Conservation (phyloP, 208 protist species). For the Acanthamoeba royreba region DNA sequence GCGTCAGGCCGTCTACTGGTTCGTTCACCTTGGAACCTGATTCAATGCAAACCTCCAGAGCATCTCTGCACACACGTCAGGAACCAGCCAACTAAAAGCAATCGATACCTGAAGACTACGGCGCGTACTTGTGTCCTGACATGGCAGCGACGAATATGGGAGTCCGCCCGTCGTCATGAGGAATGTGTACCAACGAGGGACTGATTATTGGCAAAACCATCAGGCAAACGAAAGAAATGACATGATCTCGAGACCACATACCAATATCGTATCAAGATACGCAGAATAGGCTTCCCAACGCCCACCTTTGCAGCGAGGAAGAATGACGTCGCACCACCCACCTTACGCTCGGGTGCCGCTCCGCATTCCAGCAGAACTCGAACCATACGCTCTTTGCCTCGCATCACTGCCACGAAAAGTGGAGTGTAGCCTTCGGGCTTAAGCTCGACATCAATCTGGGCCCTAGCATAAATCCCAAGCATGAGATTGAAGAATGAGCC, state of each 20-base stretch:
- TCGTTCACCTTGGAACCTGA: not conserved
- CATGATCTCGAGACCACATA: not conserved
- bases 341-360: not conserved
- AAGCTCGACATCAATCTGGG: not conserved
- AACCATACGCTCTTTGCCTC: conserved; percentile 8
- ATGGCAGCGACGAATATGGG: not conserved
- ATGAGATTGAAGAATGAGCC: too few species aligned
- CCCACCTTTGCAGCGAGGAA: not conserved
- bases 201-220: too few species aligned
- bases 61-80: too few species aligned
- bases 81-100: too few species aligned
- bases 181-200: not conserved
- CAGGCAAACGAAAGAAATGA: too few species aligned
- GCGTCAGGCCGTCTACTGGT: not conserved
- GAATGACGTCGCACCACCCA: not conserved
- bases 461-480: not conserved
- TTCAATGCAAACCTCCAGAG: not conserved
- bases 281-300: not conserved
- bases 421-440: not conserved
- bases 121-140: not conserved
- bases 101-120: too few species aligned
- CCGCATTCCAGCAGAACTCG: not conserved
- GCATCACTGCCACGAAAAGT: not conserved
- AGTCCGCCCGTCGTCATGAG: not conserved
- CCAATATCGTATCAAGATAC: not conserved